Base-by-base conservation (phyloP, 805 yeast species). In the Starmera caribaea region DNA sequence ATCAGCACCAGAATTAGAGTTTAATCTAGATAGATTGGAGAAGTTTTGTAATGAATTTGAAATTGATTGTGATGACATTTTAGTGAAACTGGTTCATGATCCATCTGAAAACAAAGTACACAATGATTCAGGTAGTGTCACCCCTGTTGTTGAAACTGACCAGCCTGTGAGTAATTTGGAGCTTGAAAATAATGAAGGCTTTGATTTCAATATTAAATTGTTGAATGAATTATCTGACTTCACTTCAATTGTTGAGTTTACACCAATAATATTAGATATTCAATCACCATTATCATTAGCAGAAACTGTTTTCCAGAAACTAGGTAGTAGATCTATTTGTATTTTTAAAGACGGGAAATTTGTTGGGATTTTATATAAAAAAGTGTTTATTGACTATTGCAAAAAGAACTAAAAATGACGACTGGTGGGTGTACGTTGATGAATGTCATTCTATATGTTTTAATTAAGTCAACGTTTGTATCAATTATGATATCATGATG, bases 321-420 rank as follows among this genome's bases (percentile, higher is more conserved):
- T 75, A 29, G 81, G 81, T 1, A 67, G 64, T 30, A 52, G 79
- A 34, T 58, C 59, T 38, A 71, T 73, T 2, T 65, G 73, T 40
- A 68, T 73, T 1, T 52, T 68, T 21, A 63, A 63, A 37, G 61
- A 68, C 27, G 79, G 78, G 11, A 53, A 58, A 39, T 74, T 65
- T 49, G 63, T 63, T 41, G 79, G 79, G 1, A 62, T 74, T 5
- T 53, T 75, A 42, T 78, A 76, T 48, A 72, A 71, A 53, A 74
- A 75, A 53, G 62, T 64, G 34, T 66, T 72, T 45, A 69, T 75
- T 40, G 77, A 72, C 40, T 70, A 55, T 41, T 59, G 64, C 39
- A 47, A 56, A 17, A 44, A 42, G 8, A 30, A 14, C 6, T 30
- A 8, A 30, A 30, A 30, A 5, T 13, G 8, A 13, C 32, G n/a